A percentile compares a stretch with the other conserved stretches of the same genome.
Conservation (phyloP, 805 yeast species). For the Metschnikowia anglica region DNA sequence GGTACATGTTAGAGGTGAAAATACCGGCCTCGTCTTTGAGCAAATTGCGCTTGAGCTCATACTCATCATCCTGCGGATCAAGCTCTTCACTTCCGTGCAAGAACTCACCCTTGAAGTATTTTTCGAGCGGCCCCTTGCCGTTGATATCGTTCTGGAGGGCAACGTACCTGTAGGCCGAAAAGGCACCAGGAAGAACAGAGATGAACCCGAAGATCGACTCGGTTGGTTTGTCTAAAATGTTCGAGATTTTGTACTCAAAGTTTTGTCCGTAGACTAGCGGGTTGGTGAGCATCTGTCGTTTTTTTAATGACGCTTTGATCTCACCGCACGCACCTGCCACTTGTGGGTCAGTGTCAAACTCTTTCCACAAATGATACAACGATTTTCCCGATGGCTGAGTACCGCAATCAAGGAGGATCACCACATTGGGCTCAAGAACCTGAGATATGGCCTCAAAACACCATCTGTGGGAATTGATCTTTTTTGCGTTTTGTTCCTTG, state of each 20-base stretch:
- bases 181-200: conserved; percentile 67
- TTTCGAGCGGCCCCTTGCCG: conserved; percentile 60
- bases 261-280: conserved; percentile 67
- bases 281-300: conserved; percentile 49
- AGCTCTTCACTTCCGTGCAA: conserved; percentile 56
- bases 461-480: conserved; percentile 69
- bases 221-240: conserved; percentile 64
- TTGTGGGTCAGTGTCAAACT: conserved; percentile 54
- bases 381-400: conserved; percentile 61
- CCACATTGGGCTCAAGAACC: conserved; percentile 56
- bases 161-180: conserved; percentile 59
- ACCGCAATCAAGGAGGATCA: conserved; percentile 61
- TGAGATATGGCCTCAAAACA: conserved; percentile 64
- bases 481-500: conserved; percentile 62
- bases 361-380: conserved; percentile 60
- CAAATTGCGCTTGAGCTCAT: conserved; percentile 35
- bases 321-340: conserved; percentile 78
- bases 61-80: conserved; percentile 56
- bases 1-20: conserved; percentile 66
- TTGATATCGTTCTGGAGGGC: conserved; percentile 57
- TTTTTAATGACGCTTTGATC: conserved; percentile 56
- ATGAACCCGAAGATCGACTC: conserved; percentile 66
- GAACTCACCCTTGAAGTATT: conserved; percentile 65
- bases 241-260: conserved; percentile 66
- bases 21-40: conserved; percentile 49